Conservation (phyloP, 257 asterid genomes). For the Cruciata laevipes region DNA sequence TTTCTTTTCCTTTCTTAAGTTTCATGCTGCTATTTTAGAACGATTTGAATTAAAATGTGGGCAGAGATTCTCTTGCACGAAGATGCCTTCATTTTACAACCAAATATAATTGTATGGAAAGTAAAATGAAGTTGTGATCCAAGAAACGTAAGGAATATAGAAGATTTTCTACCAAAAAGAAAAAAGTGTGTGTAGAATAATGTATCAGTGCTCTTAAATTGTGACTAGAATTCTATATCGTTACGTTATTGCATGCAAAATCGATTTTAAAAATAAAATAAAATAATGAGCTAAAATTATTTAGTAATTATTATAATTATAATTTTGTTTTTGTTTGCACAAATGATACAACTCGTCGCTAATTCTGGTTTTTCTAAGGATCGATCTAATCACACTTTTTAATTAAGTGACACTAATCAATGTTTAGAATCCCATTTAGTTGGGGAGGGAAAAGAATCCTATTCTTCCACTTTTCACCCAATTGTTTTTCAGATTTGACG, state of each 20-base stretch:
- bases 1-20: neutral
- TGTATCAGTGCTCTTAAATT: neutral
- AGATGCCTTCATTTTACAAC: neutral
- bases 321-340: no score
- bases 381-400: constrained; percentile 1
- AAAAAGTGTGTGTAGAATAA: neutral
- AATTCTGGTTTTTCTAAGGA: neutral
- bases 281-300: no score
- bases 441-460: constrained; percentile 20
- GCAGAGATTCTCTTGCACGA: neutral
- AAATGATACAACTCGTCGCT: no score
- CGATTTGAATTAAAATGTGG: neutral
- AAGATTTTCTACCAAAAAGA: neutral
- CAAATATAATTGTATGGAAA: neutral
- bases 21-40: no score
- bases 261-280: no score
- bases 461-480: constrained; percentile 12
- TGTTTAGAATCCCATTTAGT: constrained; percentile 12
- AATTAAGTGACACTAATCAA: neutral
- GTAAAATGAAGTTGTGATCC: neutral
- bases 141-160: constrained; percentile 7
- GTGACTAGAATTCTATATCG: neutral
- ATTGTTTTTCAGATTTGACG: constrained; percentile 18
- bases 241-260: constrained; percentile 6
- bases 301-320: no score